Evolutionary conservation across 495 filamentous ascomycete genomes (phyloP), one percentile per base, ranked within the genome.

Genomic region (Trichoderma parareesei): DNA sequence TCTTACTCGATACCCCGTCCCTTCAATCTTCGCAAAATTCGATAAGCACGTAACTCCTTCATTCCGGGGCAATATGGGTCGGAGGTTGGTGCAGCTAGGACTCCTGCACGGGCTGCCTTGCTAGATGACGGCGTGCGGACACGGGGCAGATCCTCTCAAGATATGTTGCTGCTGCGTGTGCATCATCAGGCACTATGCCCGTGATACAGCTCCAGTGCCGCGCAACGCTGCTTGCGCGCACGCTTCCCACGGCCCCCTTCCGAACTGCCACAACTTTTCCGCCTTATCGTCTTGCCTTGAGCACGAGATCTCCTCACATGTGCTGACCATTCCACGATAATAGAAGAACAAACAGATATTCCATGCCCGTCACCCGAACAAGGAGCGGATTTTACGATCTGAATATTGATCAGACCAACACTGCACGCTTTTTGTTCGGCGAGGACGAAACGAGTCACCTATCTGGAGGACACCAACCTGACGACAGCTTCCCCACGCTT

Each of bases 401-500:
- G 42, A 81, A 78, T 40, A 85, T 85, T 67, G 92, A 84, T 66
- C 85, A 85, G 59, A 89, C 89, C 76, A 90, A 94, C 71, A 91
- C 89, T 7, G 81, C 90, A 14, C 86, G 88, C 53, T 95, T 92
- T 71, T 79, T 97, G 9, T 95, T 96, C 69, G 88, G 87, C 42
- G 88, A 88, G 71, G 92, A 97, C 68, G 90, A 92, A 38, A 81
- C 87, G 38, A 80, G 81, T 35, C 73, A 72, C 63, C 71, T 72
- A 61, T 88, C 91, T 53, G 81, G 85, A 68, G 85, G 94, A 80
- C 89, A 88, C 55, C 82, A 87, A 60, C 82, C 85, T 61, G 89
- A 93, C 73, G 87, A 93, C 72, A 87, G 86, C 67, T 98, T 97
- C 73, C 90, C 93, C 38, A 88, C 90, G 62, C 78, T 95, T 20